A percentile compares a stretch with the other conserved stretches of the same genome.
phyloP scores from a whole-genome alignment of 1,139 yeast species.

The Geotrichum citri-aurantii region DNA sequence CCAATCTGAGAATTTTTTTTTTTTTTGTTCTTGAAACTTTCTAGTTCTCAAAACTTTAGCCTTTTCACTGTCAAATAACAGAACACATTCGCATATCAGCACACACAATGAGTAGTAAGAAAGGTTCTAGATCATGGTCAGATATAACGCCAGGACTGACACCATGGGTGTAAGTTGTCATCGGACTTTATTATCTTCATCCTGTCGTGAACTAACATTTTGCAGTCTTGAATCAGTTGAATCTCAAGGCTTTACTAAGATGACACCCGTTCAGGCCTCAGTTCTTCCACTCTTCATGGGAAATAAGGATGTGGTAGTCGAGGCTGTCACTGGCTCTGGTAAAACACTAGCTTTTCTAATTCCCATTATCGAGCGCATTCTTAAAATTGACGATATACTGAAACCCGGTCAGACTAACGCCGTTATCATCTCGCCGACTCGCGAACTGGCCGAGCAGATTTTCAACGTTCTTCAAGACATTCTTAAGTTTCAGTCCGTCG shows the following conservation, averaged over 20 bases:
- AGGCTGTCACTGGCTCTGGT: slow-evolving; percentile 94
- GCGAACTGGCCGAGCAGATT: slow-evolving; percentile 87
- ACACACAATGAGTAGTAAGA: slow-evolving; percentile 4
- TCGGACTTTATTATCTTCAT: background rate
- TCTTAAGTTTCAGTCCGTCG: slow-evolving; percentile 55
- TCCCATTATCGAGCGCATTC: slow-evolving; percentile 70
- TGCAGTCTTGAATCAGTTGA: slow-evolving; percentile 52
- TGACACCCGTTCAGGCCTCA: slow-evolving; percentile 98
- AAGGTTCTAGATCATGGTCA: slow-evolving; percentile 29
- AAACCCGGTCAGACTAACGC: slow-evolving; percentile 59
- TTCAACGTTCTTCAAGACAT: slow-evolving; percentile 58
- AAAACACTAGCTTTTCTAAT: slow-evolving; percentile 83
- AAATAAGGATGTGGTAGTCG: slow-evolving; percentile 95
- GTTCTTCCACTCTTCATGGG: slow-evolving; percentile 80
- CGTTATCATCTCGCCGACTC: slow-evolving; percentile 77
- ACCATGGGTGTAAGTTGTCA: slow-evolving; percentile 29
- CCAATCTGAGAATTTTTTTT: slow-evolving; percentile 10
- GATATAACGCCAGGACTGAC: slow-evolving; percentile 28
- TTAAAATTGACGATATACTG: slow-evolving; percentile 27
- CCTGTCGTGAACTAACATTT: background rate
- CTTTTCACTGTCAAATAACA: background rate
- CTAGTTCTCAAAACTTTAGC: background rate
- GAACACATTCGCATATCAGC: background rate
- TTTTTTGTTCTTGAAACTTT: background rate
- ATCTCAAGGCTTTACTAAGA: slow-evolving; percentile 66